A percentile compares a stretch with the other conserved stretches of the same genome.
Evolutionary conservation across 257 asterid genomes (phyloP).

Genomic region (Fraxinus cuspidata): DNA sequence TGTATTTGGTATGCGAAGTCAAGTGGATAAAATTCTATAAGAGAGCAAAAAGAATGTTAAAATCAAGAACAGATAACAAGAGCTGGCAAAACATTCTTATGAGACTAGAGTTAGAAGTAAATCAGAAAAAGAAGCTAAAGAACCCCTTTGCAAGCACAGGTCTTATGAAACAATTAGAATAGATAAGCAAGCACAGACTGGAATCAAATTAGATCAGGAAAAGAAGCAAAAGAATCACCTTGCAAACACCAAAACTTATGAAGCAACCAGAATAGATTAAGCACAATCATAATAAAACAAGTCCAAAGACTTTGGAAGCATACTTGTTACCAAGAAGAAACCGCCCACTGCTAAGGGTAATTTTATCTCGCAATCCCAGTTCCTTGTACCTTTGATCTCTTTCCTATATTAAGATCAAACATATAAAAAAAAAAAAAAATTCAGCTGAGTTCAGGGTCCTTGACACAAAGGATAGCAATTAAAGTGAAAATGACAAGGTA

Average conservation of each 20-base stretch:
- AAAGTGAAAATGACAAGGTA: constrained; percentile 15
- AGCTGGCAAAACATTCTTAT: not conserved
- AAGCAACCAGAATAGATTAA: not conserved
- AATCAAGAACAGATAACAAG: no score
- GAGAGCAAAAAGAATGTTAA: not conserved
- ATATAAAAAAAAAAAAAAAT: constrained; percentile 19
- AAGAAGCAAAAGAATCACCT: no score
- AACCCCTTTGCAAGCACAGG: not conserved
- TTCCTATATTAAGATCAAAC: constrained; percentile 50
- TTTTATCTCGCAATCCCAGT: constrained; percentile 90
- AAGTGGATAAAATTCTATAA: not conserved
- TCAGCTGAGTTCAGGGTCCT: constrained; percentile 16
- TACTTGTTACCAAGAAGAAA: constrained; percentile 93
- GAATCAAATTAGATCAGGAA: no score
- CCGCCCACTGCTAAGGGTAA: constrained; percentile 94
- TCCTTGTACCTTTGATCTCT: constrained; percentile 96
- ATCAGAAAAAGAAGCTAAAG: not conserved
- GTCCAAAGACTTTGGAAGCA: constrained; percentile 28
- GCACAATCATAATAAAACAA: constrained; percentile 18
- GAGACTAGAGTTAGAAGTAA: not conserved
- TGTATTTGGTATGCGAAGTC: not conserved
- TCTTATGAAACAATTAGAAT: no score
- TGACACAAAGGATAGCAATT: constrained; percentile 9
- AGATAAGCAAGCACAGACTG: no score
- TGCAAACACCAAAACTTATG: not conserved